phyloP scores from a whole-genome alignment of 345 rosid species.

The Excoecaria agallocha region DNA sequence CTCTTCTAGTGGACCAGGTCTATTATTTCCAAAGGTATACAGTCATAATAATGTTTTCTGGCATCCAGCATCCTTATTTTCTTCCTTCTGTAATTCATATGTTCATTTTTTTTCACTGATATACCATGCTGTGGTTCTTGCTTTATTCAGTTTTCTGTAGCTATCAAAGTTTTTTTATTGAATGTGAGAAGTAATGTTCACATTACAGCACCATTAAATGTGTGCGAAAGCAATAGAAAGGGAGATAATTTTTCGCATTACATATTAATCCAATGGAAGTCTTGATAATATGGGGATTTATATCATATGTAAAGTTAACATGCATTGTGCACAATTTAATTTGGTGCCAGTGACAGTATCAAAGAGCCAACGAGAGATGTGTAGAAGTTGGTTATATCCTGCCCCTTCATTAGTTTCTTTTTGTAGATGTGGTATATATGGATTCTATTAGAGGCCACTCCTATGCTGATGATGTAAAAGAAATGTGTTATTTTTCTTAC shows the following conservation, averaged over 20 bases:
- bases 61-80: neutral
- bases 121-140: neutral
- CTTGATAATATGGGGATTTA: neutral
- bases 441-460: neutral
- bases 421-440: neutral
- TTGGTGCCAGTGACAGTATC: neutral
- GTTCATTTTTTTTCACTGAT: neutral
- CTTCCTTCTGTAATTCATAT: neutral
- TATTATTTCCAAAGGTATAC: constrained; percentile 78
- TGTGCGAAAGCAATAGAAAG: neutral
- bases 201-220: too few relatives aligned
- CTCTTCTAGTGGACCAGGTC: constrained; percentile 82
- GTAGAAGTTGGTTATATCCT: neutral
- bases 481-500: neutral
- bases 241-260: neutral
- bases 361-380: neutral
- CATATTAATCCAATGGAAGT: neutral
- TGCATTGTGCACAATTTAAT: neutral
- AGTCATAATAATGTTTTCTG: neutral
- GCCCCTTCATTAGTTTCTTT: neutral
- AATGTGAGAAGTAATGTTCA: neutral
- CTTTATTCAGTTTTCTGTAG: neutral
- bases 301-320: neutral
- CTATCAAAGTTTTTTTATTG: neutral
- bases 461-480: too few relatives aligned